Evolutionary conservation across 2,329 filamentous ascomycete genomes (phyloP).

Genomic region (Talaromyces sp.): DNA sequence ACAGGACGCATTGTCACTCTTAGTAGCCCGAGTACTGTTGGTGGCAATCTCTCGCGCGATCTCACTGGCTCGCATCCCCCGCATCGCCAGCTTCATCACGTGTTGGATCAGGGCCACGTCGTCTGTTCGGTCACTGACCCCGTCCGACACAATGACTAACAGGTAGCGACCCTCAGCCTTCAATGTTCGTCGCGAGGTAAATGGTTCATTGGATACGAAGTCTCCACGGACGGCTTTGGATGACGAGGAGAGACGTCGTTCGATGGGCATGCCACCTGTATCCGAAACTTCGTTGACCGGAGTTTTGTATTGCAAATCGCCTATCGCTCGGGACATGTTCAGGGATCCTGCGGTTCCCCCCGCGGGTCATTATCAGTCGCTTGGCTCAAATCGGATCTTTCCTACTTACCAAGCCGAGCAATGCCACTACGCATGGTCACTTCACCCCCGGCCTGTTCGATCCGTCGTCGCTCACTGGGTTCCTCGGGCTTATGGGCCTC

Average conservation of each 20-base stretch:
- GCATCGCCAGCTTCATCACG: conserved; percentile 33
- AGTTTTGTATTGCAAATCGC: conserved; percentile 42
- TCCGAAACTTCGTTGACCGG: conserved; percentile 32
- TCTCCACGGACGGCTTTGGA: conserved; percentile 27
- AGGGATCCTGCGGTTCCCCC: conserved; percentile 26
- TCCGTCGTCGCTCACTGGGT: conserved; percentile 33
- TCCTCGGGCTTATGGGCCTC: conserved; percentile 35
- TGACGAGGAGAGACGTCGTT: conserved; percentile 23
- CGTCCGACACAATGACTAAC: conserved; percentile 35
- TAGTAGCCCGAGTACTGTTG: conserved; percentile 16
- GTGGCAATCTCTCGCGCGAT: conserved; percentile 33
- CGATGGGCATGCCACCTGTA: conserved; percentile 8
- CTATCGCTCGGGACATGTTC: conserved; percentile 42
- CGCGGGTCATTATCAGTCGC: background rate
- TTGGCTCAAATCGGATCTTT: background rate
- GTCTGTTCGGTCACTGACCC: conserved; percentile 33
- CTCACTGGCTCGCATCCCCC: conserved; percentile 31
- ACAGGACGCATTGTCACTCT: conserved; percentile 38
- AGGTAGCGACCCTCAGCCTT: conserved; percentile 30
- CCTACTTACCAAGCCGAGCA: conserved; percentile 32
- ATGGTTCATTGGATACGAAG: conserved; percentile 37
- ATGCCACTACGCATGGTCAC: conserved; percentile 30
- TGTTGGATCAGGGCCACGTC: conserved; percentile 33
- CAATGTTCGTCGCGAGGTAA: conserved; percentile 28
- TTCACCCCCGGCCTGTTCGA: conserved; percentile 36